Evolutionary conservation across 805 yeast species (phyloP).

Genomic region (Metschnikowia picachoensis): DNA sequence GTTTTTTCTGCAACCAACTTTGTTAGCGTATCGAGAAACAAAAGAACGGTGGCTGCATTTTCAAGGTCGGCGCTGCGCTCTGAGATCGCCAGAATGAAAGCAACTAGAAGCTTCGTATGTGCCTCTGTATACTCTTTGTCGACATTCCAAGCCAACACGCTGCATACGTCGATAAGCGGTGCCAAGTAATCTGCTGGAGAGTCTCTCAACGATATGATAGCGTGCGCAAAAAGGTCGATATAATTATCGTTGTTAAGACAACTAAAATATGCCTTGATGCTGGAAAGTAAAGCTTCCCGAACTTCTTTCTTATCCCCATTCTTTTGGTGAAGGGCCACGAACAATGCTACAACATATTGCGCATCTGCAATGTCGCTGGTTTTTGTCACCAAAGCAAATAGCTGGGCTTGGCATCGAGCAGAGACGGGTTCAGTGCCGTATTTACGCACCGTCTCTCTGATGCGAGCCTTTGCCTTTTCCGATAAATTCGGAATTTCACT

Average conservation of each 20-base stretch:
- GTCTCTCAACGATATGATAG: constrained; percentile 18
- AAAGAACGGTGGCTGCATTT: constrained; percentile 6
- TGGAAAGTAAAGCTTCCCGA: background rate
- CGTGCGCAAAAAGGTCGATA: constrained; percentile 12
- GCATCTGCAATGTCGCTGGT: constrained; percentile 3
- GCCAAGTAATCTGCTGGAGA: constrained; percentile 10
- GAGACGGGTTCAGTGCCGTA: constrained; percentile 6
- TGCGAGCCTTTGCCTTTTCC: background rate
- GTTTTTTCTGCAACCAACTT: constrained; percentile 43
- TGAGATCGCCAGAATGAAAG: constrained; percentile 24
- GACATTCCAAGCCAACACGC: constrained; percentile 15
- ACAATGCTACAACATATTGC: constrained; percentile 11
- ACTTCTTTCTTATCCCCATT: background rate
- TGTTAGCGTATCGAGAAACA: constrained; percentile 29
- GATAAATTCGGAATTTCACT: constrained; percentile 4
- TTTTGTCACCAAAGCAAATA: constrained; percentile 10
- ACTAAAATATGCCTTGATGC: constrained; percentile 4
- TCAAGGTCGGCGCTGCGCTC: constrained; percentile 6
- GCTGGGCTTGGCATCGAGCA: background rate
- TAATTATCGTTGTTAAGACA: constrained; percentile 7
- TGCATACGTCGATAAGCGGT: constrained; percentile 21
- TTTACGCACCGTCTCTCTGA: constrained; percentile 3
- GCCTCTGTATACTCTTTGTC: constrained; percentile 10
- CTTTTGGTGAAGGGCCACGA: constrained; percentile 10
- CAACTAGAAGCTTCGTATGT: constrained; percentile 21